Conservation (phyloP, 164 flowering plant species). For the Annona squamosa region DNA sequence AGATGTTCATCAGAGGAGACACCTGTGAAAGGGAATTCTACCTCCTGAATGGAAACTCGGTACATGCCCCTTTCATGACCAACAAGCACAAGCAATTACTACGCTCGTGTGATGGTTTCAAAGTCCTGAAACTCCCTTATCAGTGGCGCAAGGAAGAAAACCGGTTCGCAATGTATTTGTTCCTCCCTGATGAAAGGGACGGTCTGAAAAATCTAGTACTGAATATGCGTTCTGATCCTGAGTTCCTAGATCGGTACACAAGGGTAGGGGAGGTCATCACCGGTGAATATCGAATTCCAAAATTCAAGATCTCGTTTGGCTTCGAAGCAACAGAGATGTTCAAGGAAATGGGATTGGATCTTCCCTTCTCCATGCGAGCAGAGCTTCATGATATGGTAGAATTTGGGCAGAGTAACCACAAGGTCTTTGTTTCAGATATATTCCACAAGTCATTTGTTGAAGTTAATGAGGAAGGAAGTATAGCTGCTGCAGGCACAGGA, state of each 20-base stretch:
- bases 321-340: constrained; percentile 13
- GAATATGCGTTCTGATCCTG: constrained; percentile 7
- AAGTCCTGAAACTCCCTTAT: constrained; percentile 21
- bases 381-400: constrained; percentile 14
- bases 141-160: neutral
- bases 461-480: constrained; percentile 12
- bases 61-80: constrained; percentile 31
- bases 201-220: constrained; percentile 14
- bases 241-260: neutral
- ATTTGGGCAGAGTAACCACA: neutral
- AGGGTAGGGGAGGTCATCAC: neutral
- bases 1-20: neutral
- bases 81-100: neutral
- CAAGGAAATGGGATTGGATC: constrained; percentile 11
- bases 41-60: constrained; percentile 15
- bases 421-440: neutral
- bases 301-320: constrained; percentile 18
- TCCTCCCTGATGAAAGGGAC: constrained; percentile 20
- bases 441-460: constrained; percentile 7
- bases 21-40: constrained; percentile 18
- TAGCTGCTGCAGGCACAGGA: constrained; percentile 13
- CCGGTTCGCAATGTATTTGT: constrained; percentile 21
- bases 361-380: constrained; percentile 11
- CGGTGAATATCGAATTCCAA: constrained; percentile 14
- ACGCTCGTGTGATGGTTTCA: constrained; percentile 9